A percentile compares a stretch with the other conserved stretches of the same genome.
Conservation (phyloP, 192 early-diverging fungal genomes). For the Mortierella claussenii region DNA sequence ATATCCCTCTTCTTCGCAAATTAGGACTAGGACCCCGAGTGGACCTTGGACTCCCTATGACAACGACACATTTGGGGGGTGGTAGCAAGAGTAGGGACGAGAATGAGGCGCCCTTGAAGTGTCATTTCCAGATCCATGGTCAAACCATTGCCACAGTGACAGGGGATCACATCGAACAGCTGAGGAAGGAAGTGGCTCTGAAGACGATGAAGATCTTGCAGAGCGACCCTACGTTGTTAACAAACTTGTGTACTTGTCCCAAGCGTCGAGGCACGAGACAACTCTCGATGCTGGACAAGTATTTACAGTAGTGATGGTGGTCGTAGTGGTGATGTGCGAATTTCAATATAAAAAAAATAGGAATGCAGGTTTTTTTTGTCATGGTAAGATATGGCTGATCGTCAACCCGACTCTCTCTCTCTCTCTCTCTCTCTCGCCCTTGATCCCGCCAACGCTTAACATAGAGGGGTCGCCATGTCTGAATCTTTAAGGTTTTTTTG, state of each 20-base stretch:
- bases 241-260: constrained; percentile 21
- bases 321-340: too few species aligned
- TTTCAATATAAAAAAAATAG: too few species aligned
- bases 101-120: neutral
- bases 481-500: too few species aligned
- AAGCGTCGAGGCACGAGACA: constrained; percentile 9
- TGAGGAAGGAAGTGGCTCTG: constrained; percentile 18
- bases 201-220: constrained; percentile 6
- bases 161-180: constrained; percentile 13
- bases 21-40: constrained; percentile 20
- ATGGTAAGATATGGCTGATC: too few species aligned
- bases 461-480: too few species aligned
- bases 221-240: constrained; percentile 16
- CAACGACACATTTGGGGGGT: too few species aligned
- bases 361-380: too few species aligned
- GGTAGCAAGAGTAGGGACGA: neutral
- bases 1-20: constrained; percentile 1
- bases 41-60: too few species aligned
- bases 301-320: too few species aligned
- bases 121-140: constrained; percentile 23
- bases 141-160: constrained; percentile 11
- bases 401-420: too few species aligned
- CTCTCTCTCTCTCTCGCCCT: too few species aligned
- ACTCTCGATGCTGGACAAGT: constrained; percentile 17
- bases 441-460: too few species aligned